Evolutionary conservation across 1,139 yeast genomes (phyloP), one percentile per base, ranked within the genome.

Genomic region (Taphrina sp.): DNA sequence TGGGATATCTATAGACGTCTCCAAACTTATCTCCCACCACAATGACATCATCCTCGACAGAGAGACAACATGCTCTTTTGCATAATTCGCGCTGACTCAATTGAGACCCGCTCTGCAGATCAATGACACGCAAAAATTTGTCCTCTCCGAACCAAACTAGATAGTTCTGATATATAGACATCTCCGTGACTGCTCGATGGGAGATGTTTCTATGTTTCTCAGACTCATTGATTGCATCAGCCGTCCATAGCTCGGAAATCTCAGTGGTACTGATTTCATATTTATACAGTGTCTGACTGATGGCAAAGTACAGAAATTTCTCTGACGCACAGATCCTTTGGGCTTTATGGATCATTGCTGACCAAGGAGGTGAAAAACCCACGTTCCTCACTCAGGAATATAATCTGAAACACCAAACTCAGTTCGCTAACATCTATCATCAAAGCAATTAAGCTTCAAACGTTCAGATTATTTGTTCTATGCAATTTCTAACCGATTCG

Each of bases 11-110:
- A 67, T 86, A 92, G 4, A 89, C 96, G 70, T 94, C 99, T 46
- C 99, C 99, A 67, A 90, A 92, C 72, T 94, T 94, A 69, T 94
- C 99, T n/a, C 95, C 96, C 19, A 89, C 78, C 1, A 89, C 69
- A 10, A 88, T 72, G 3, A 74, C 72, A 2, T 59, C 46, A 57
- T 76, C 80, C 60, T 78, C 80, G 19, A 71, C 69, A 5, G 83
- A 76, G 2, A 82, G 70, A n/a, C 87, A 76, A 14, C 88, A 74
- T 0, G 95, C 83, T 68, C 97, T 81, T 70, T 92, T 92, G 23
- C 96, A 88, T 66, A 88, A 82, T 5, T 79, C 76, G 66, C 88
- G 73, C 29, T 35, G 42, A 8, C 39, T 26, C 7, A 34, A 19
- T 58, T 75, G 72, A 10, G 62, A 65, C 2, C 28, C 22, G 34